Conservation (phyloP, 495 filamentous ascomycete species). For the Aspergillus cavernicola region DNA sequence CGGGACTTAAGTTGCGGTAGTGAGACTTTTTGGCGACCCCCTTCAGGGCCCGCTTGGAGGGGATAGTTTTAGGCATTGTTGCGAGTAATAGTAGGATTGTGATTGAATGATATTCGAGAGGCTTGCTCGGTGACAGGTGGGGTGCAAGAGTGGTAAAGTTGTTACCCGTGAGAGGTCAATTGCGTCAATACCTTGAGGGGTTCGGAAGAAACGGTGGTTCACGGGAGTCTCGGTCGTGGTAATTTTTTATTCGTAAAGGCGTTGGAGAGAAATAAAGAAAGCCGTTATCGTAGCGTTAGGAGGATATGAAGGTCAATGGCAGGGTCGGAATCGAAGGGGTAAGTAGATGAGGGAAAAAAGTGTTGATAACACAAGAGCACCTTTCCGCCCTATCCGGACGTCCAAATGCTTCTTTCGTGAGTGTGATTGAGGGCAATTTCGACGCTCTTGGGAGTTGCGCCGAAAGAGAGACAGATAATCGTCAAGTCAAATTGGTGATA, state of each 20-base stretch:
- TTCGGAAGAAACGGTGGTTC: neutral
- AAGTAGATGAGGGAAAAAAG: slow-evolving; percentile 13
- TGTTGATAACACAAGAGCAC: slow-evolving; percentile 34
- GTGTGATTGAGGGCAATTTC: slow-evolving; percentile 47
- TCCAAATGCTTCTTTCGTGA: slow-evolving; percentile 40
- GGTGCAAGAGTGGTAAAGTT: slow-evolving; percentile 16
- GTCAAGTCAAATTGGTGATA: slow-evolving; percentile 69
- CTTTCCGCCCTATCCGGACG: slow-evolving; percentile 36
- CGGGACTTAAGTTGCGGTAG: slow-evolving; percentile 23
- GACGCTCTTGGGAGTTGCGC: slow-evolving; percentile 42
- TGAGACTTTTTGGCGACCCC: slow-evolving; percentile 23
- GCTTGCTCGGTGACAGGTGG: slow-evolving; percentile 3
- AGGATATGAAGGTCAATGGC: slow-evolving; percentile 13
- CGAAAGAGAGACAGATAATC: slow-evolving; percentile 62
- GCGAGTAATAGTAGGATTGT: slow-evolving; percentile 11
- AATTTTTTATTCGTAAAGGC: slow-evolving; percentile 14
- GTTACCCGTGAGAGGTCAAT: slow-evolving; percentile 20
- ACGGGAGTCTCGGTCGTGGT: neutral
- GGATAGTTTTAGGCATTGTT: slow-evolving; percentile 30
- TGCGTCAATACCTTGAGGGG: slow-evolving; percentile 20
- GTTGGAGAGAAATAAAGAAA: slow-evolving; percentile 2
- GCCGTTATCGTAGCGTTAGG: slow-evolving; percentile 9
- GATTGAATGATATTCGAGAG: neutral
- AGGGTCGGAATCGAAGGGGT: slow-evolving; percentile 11
- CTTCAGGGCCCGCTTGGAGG: slow-evolving; percentile 33